These are phyloP conservation scores for Beta corolliflora DNA, from an alignment of 179 eudicot genomes.

Conservation along the genomic window DNA sequence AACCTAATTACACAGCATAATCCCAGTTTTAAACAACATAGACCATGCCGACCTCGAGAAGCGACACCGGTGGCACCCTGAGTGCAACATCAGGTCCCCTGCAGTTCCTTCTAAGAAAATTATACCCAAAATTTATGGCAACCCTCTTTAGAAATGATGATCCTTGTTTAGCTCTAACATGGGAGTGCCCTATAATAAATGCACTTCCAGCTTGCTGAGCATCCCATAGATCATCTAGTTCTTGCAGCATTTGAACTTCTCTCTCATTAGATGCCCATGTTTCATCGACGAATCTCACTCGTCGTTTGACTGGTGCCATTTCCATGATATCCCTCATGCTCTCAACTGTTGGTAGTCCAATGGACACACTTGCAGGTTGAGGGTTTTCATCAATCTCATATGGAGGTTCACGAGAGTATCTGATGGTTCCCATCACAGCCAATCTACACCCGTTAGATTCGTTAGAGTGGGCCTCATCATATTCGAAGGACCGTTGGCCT, in stretches of 20 bases:
- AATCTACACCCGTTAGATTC: constrained; percentile 48
- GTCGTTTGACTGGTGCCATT: constrained; percentile 38
- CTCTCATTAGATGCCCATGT: constrained; percentile 35
- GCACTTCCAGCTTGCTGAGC: constrained; percentile 90
- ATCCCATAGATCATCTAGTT: constrained; percentile 64
- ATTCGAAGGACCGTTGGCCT: constrained; percentile 23
- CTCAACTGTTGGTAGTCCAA: constrained; percentile 56
- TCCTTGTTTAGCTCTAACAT: constrained; percentile 83
- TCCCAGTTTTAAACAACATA: constrained; percentile 58
- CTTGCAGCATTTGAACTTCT: constrained; percentile 52
- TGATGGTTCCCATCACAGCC: constrained; percentile 60
- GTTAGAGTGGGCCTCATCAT: constrained; percentile 29
- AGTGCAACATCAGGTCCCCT: constrained; percentile 85
- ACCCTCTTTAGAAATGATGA: constrained; percentile 67
- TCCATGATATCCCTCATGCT: constrained; percentile 55
- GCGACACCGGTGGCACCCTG: constrained; percentile 82
- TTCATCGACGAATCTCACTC: constrained; percentile 62
- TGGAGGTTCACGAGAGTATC: constrained; percentile 41
- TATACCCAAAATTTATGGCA: constrained; percentile 78
- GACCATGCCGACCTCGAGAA: constrained; percentile 96
- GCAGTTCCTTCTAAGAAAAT: constrained; percentile 78
- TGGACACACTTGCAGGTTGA: constrained; percentile 70
- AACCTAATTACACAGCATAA: constrained; percentile 24
- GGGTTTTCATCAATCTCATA: constrained; percentile 60
- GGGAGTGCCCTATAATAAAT: constrained; percentile 84